These are phyloP conservation scores for Plasmodium chabaudi DNA, from an alignment of 169 alveolate species.

Conservation along the genomic window DNA sequence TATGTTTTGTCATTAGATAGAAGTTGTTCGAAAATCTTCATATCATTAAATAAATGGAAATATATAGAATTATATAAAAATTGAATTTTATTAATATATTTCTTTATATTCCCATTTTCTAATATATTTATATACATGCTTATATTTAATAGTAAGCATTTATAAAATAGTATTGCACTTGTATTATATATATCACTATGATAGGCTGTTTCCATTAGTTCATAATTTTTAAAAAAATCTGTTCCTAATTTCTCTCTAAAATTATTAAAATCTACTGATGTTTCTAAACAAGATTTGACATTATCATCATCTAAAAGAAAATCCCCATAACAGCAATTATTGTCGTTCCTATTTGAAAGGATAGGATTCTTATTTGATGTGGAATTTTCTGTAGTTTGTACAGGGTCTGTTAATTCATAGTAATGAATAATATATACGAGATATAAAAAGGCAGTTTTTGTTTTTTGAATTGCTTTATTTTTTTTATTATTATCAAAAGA, in stretches of 20 bases:
- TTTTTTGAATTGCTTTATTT: constrained; percentile 24
- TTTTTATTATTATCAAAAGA: constrained; percentile 25
- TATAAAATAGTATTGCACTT: constrained; percentile 21
- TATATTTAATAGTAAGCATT: constrained; percentile 27
- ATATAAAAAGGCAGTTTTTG: constrained; percentile 38
- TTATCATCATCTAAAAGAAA: not conserved
- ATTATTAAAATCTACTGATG: not conserved
- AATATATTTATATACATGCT: constrained; percentile 60
- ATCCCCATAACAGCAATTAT: not conserved
- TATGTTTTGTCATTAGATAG: constrained; percentile 31
- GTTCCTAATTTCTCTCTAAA: not conserved
- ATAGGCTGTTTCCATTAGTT: constrained; percentile 61
- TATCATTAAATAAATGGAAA: constrained; percentile 12
- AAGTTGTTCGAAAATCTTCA: constrained; percentile 37
- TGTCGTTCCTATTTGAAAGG: not conserved
- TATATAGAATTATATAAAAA: constrained; percentile 20
- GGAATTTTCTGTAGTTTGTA: not conserved
- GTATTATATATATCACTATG: constrained; percentile 50
- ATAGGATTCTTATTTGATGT: not conserved
- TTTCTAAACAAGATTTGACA: not conserved
- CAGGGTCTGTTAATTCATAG: constrained; percentile 20
- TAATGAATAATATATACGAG: constrained; percentile 49
- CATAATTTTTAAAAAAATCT: constrained; percentile 8
- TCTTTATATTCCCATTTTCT: constrained; percentile 12
- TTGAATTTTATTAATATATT: constrained; percentile 26